These are phyloP conservation scores for Paramecium octaurelia DNA, from an alignment of 73 alveolate genomes.

Conservation along the genomic window DNA sequence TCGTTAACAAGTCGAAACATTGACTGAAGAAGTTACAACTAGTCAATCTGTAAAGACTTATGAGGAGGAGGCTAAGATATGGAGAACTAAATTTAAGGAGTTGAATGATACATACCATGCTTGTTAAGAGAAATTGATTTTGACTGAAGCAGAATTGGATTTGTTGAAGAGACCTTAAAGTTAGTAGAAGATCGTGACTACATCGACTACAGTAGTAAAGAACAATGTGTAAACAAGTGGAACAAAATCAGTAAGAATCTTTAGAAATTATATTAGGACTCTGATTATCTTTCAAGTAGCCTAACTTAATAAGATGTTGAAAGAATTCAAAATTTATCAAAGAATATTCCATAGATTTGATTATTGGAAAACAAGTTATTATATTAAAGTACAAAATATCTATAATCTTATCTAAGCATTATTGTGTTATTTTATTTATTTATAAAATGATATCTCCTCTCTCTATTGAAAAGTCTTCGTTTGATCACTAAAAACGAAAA, in stretches of 20 bases:
- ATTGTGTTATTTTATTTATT: neutral
- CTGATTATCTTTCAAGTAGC: constrained; percentile 27
- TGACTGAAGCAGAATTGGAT: constrained; percentile 29
- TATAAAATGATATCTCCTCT: constrained; percentile 4
- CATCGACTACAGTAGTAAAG: neutral
- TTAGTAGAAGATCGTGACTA: neutral
- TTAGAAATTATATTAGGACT: neutral
- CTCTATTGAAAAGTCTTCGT: neutral
- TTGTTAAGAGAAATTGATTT: constrained; percentile 7
- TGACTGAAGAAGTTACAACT: neutral
- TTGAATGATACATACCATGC: constrained; percentile 15
- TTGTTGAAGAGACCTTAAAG: neutral
- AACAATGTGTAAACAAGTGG: neutral
- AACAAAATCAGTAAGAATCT: neutral
- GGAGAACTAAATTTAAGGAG: constrained; percentile 1
- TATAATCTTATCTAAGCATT: neutral
- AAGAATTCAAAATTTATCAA: neutral
- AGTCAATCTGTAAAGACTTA: neutral
- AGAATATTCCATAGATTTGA: neutral
- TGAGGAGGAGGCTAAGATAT: neutral
- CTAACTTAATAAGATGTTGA: neutral
- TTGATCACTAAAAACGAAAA: neutral
- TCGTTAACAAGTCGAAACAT: neutral
- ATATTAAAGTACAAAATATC: neutral
- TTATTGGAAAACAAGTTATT: neutral